Evolutionary conservation across 1,284 basidiomycete genomes (phyloP).

Genomic region (Boletus subluridellus): DNA sequence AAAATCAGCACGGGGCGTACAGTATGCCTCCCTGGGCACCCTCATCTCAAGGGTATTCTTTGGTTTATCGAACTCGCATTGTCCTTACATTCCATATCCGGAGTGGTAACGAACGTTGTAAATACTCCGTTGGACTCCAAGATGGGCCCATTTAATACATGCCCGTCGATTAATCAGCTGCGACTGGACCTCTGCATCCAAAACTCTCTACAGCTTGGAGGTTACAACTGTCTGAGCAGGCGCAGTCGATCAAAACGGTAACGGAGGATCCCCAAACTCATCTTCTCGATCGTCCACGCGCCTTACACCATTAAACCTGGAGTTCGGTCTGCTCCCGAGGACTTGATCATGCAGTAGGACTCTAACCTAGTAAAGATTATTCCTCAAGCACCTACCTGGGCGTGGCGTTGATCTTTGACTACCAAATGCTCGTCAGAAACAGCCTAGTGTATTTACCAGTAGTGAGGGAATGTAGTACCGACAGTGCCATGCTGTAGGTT

Average conservation of each 20-base stretch:
- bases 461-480: background rate
- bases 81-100: background rate
- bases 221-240: background rate
- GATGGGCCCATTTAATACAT: constrained; percentile 1
- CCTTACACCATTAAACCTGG: background rate
- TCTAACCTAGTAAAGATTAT: background rate
- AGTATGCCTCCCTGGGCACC: background rate
- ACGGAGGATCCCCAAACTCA: background rate
- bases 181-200: background rate
- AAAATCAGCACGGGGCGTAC: background rate
- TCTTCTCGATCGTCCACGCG: background rate
- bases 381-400: background rate
- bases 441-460: background rate
- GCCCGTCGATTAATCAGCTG: background rate
- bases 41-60: background rate
- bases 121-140: background rate
- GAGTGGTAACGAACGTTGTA: constrained; percentile 6
- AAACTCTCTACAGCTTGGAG: background rate
- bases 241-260: background rate
- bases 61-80: background rate
- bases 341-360: background rate
- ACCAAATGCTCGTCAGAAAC: background rate
- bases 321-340: background rate
- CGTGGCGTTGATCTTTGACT: background rate
- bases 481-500: background rate